Evolutionary conservation across 208 protist genomes (phyloP), one percentile per base, ranked within the genome.

Genomic region (Wallacemonas sp.): DNA sequence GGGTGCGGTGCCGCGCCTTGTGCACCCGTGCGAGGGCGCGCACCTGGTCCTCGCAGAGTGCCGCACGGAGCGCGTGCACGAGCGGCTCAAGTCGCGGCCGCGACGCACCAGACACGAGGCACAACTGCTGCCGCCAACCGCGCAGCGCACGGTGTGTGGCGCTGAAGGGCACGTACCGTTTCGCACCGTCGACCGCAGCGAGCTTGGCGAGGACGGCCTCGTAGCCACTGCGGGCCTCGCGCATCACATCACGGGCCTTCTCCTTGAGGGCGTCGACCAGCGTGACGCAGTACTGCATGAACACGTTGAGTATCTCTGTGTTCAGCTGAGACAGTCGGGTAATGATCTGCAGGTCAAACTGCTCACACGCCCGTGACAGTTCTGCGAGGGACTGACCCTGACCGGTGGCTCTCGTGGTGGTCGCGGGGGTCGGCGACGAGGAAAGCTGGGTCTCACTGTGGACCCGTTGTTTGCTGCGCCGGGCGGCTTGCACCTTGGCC

Each of bases 261-360:
- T 68, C 67, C 19, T 47, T 32, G 41, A 78, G 56, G 24, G 76
- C 41, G 39, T 60, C 48, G n/a, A 90, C 21, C 23, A 66, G 62
- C 16, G 70, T 44, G 6, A 74, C 71, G 33, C 72, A 78, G 5
- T 74, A 62, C 49, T 84, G 80, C 8, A 87, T 61, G 24, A 95
- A 82, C 44, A 83, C 84, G 57, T 95, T 95, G 43, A 95, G 90
- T 2, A 95, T 68, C 67, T 92, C 88, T 57, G 88, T 95, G 72
- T 91, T 92, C 29, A 92, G 52, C 32, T 84, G 85, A 2, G 85
- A 86, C 5, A 95, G 65, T 2, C 73, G 63, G 0, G 77, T 60
- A 12, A 91, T 68, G 14, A 92, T 68, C 48, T 89, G 78, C 6
- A 66, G 65, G 61, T 91, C 81, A 63, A 92, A 71, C 8, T 39